A percentile compares a stretch with the other conserved stretches of the same genome.
Conservation (phyloP, 192 early-diverging fungal genomes). For the Coemansia sp. region DNA sequence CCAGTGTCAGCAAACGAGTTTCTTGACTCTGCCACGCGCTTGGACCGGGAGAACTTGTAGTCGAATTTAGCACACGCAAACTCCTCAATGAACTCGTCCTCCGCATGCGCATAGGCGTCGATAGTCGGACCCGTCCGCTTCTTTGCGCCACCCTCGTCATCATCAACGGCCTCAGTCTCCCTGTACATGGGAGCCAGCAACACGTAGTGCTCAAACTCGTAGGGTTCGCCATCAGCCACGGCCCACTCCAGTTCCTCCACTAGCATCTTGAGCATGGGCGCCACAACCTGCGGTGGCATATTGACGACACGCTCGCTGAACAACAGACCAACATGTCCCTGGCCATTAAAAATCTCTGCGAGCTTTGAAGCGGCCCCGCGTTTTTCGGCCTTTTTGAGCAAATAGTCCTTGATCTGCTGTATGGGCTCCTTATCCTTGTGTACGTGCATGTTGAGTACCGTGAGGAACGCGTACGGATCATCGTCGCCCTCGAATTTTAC, state of each 20-base stretch:
- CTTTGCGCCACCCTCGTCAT: slow-evolving; percentile 59
- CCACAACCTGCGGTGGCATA: slow-evolving; percentile 92
- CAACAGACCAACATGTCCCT: slow-evolving; percentile 65
- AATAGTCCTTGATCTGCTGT: slow-evolving; percentile 63
- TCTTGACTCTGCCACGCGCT: slow-evolving; percentile 72
- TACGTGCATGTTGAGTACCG: slow-evolving; percentile 71
- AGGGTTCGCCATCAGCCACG: slow-evolving; percentile 71
- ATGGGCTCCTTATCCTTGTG: slow-evolving; percentile 64
- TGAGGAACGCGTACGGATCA: slow-evolving; percentile 90
- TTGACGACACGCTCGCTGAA: slow-evolving; percentile 92
- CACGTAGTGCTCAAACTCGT: slow-evolving; percentile 82
- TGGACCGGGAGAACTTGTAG: slow-evolving; percentile 76
- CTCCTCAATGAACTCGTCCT: slow-evolving; percentile 90
- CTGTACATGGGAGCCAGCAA: slow-evolving; percentile 81
- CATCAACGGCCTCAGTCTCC: slow-evolving; percentile 66
- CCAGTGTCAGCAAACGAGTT: slow-evolving; percentile 88
- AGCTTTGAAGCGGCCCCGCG: slow-evolving; percentile 15
- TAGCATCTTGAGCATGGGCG: slow-evolving; percentile 92
- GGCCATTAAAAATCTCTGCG: slow-evolving; percentile 38
- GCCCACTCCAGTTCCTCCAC: slow-evolving; percentile 80
- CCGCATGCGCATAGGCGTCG: slow-evolving; percentile 80
- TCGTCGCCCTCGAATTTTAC: slow-evolving; percentile 83
- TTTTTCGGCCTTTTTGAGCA: slow-evolving; percentile 65
- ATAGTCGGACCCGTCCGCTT: slow-evolving; percentile 29
- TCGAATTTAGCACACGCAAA: slow-evolving; percentile 78